Evolutionary conservation across 192 early-diverging fungal species (phyloP), one percentile per base, ranked within the genome.

Genomic region (Rhizophagus sp.): DNA sequence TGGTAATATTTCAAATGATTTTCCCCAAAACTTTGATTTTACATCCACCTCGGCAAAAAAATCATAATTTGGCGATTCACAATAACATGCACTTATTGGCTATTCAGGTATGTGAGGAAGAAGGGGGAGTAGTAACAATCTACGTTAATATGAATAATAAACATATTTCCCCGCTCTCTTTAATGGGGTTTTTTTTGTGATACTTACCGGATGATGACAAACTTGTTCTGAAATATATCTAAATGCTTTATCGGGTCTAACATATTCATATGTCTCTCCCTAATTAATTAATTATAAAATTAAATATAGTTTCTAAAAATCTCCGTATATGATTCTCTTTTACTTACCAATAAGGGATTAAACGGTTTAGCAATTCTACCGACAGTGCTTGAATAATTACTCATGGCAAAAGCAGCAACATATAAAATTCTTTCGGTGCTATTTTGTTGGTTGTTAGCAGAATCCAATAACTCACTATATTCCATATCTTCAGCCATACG

Each of bases 211-310:
- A 81, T 97, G 96, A 81, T 97, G 96, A 57, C 88, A 89, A 10
- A 97, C 96, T 83, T 97, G 96, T 83, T 97, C 96, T 0, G 94
- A 94, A 64, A 97, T 71, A 80, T 94, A 95, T 25, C 96, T 88
- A 82, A 90, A 95, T 82, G 87, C 83, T 70, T 94, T 94, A 79
- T 97, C 95, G 24, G 88, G 84, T 33, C 91, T 84, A 62, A 95
- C 92, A 70, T 94, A 90, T 88, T 97, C 96, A 79, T 89, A 97
- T 2, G 96, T 97, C 82, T 97, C 96, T 52, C 96, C 96, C 81
- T 83, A 66, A 25, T 52, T 41, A 3, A 41, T 41, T 41, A 41
- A 41, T 8, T 41, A 41, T 41, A 41, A 41, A 41, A 41, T 41
- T 41, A 41, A 41, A 41, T 9, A 9, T 41, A 41, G 5, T 41